Conservation (phyloP, 1,284 basidiomycete genomes). For the Sutorius eximius region DNA sequence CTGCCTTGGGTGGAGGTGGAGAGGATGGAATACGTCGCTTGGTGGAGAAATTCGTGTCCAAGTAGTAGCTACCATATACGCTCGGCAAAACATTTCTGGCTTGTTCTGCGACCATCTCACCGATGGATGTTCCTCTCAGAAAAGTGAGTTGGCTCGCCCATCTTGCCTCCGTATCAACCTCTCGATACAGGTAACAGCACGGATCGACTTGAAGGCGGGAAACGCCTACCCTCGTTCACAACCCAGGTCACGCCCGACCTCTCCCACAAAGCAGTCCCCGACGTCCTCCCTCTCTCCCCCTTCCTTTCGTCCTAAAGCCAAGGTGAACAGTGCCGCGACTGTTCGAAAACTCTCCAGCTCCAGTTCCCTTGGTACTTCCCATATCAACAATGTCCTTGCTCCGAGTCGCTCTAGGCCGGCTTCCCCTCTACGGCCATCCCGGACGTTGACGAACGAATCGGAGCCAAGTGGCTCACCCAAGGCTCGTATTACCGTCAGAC, state of each 20-base stretch:
- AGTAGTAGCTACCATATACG: too few species aligned
- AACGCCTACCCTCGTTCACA: constrained; percentile 32
- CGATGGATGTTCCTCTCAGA: constrained; percentile 38
- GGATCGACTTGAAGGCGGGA: constrained; percentile 35
- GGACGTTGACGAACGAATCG: constrained; percentile 19
- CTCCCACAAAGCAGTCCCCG: constrained; percentile 49
- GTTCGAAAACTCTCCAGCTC: constrained; percentile 44
- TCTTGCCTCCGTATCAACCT: constrained; percentile 13
- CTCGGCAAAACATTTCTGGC: constrained; percentile 9
- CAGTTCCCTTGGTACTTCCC: constrained; percentile 24
- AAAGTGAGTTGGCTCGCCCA: constrained; percentile 39
- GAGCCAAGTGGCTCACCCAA: constrained; percentile 20
- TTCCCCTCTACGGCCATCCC: constrained; percentile 44
- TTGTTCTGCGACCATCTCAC: constrained; percentile 4
- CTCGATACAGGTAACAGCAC: constrained; percentile 43
- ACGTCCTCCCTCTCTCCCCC: constrained; percentile 37
- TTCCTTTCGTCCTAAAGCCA: constrained; percentile 53
- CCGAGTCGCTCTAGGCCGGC: constrained; percentile 34
- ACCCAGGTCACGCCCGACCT: constrained; percentile 43
- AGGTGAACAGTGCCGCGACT: constrained; percentile 53
- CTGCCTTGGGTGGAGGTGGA: constrained; percentile 64
- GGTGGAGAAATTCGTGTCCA: constrained; percentile 51
- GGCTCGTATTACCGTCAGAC: constrained; percentile 25
- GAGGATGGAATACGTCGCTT: constrained; percentile 56
- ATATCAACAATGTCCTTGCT: constrained; percentile 18